Evolutionary conservation across 768 basidiomycete species (phyloP).

Genomic region (Leccinum disarticulatum): DNA sequence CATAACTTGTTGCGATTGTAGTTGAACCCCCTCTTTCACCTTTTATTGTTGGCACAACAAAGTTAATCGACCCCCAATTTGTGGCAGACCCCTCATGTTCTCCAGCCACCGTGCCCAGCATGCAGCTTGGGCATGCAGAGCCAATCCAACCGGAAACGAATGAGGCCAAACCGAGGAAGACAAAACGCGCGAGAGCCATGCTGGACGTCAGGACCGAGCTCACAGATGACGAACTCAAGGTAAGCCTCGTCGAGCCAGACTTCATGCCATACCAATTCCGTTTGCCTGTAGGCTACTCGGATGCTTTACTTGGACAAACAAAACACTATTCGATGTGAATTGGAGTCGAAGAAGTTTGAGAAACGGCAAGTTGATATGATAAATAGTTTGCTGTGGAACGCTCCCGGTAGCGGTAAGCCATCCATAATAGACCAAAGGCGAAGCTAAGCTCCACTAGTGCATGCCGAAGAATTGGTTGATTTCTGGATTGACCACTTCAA

Average conservation of each 20-base stretch:
- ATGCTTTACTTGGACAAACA: slow-evolving; percentile 69
- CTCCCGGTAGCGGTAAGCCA: slow-evolving; percentile 60
- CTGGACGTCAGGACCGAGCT: slow-evolving; percentile 77
- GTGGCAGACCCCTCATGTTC: neutral
- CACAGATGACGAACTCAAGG: slow-evolving; percentile 81
- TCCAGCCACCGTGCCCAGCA: neutral
- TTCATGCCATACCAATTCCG: slow-evolving; percentile 1
- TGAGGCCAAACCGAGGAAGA: slow-evolving; percentile 34
- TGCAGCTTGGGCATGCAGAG: neutral
- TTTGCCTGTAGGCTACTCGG: slow-evolving; percentile 50
- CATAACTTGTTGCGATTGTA: neutral
- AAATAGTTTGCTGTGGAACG: slow-evolving; percentile 65
- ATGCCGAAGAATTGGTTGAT: slow-evolving; percentile 61
- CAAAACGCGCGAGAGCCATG: slow-evolving; percentile 52
- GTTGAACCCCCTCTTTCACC: slow-evolving; percentile 6
- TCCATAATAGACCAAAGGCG: neutral
- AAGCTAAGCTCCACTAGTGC: slow-evolving; percentile 43
- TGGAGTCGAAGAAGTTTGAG: slow-evolving; percentile 52
- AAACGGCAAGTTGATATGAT: slow-evolving; percentile 54
- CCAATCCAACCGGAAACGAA: neutral
- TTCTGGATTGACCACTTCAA: slow-evolving; percentile 78
- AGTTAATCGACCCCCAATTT: slow-evolving; percentile 7
- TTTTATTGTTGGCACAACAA: slow-evolving; percentile 3
- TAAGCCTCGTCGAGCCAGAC: slow-evolving; percentile 20
- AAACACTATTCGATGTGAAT: slow-evolving; percentile 47